Base-by-base conservation (phyloP, 495 filamentous ascomycete genomes). In the Trichodelitschia bisporula region DNA sequence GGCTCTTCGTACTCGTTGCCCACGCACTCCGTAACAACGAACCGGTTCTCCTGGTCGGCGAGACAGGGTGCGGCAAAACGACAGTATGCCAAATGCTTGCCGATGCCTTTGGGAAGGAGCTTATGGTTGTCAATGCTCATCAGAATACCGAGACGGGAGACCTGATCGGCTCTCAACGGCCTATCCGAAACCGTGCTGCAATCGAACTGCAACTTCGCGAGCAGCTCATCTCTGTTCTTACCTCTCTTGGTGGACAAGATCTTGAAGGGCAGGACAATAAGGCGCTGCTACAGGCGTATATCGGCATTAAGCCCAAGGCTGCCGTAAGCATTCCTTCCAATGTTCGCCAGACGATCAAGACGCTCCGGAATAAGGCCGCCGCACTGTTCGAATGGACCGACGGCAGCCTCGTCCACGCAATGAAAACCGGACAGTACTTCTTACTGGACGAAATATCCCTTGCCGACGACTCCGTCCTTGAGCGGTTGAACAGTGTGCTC, bases 101-200 rank as follows among this genome's bases (percentile, higher is more conserved):
- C 3, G 69, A 84, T 36, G 67, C 75, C 13, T 64, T 77, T 42
- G 57, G 59, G 17, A 76, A 71, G 38, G 53, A 72, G 36, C 50
- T 99, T 27, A 65, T 78, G 38, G 89, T 82, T 41, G 70, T 95
- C 41, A 99, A 95, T 53, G 89, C 89, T 5, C 89, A 99, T 47
- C 80, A 92, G 39, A 99, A 93, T 38, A 72, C 84, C 6, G 89
- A 99, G 48, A 91, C 86, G 1, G 82, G 89, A 5, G 89, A 99
- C 51, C 62, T 99, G 11, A 93, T 99, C 38, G 89, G 89, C 33
- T 79, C 86, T 2, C 89, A 95, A 50, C 56, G 89, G 35, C 89
- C 89, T 3, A 66, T 93, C 21, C 62, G 89, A 38, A 92, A 91
- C 41, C 65, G 82, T 26, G 61, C 68, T 25, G 62, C 61, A 6